phyloP scores from a whole-genome alignment of 2,329 filamentous ascomycete genomes.

The Alternaria dauci region DNA sequence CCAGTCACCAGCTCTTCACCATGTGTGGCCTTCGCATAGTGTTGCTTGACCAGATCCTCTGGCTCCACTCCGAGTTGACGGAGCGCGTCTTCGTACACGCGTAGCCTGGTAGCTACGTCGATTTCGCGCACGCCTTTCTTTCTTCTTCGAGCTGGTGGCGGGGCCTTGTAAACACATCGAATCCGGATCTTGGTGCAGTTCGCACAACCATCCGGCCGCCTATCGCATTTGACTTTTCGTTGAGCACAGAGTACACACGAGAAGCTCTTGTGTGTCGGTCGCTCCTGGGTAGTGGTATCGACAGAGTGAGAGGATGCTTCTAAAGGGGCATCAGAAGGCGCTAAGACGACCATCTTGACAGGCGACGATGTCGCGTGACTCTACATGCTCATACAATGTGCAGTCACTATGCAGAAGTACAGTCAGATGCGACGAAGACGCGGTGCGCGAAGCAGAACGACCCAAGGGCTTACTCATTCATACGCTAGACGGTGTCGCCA shows the following conservation, averaged over 20 bases:
- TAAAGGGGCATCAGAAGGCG: background rate
- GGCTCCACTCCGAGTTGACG: conserved; percentile 40
- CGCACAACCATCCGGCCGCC: conserved; percentile 36
- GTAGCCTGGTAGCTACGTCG: conserved; percentile 30
- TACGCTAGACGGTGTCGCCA: background rate
- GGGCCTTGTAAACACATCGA: conserved; percentile 45
- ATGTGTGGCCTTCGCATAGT: background rate
- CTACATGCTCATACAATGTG: background rate
- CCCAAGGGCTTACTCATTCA: background rate
- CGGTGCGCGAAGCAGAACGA: background rate
- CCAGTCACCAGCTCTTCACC: background rate
- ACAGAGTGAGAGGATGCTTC: background rate
- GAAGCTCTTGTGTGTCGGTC: conserved; percentile 36
- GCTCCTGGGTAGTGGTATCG: background rate
- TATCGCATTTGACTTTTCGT: conserved; percentile 48
- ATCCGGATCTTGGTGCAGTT: conserved; percentile 44
- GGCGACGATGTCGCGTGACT: background rate
- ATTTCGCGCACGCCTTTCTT: conserved; percentile 2
- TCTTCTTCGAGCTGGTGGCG: conserved; percentile 19
- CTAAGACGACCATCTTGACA: background rate
- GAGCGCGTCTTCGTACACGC: conserved; percentile 43
- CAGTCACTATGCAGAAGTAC: background rate
- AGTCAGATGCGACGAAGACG: background rate
- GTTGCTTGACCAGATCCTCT: conserved; percentile 29
- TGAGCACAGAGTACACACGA: conserved; percentile 47